Evolutionary conservation across 306 rosid species (phyloP).

Genomic region (Quercus dentata): DNA sequence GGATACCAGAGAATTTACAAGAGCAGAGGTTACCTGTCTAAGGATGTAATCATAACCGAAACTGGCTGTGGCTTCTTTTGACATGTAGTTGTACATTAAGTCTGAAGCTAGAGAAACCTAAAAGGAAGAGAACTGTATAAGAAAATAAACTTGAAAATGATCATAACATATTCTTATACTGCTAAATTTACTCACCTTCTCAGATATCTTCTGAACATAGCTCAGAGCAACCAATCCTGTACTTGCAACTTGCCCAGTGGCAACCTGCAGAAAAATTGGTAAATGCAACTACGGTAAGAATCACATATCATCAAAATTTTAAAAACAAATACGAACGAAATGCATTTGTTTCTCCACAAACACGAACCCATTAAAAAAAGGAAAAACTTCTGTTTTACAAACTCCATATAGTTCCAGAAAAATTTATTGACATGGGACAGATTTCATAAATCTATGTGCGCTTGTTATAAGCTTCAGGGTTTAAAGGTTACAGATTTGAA

Average conservation of each 20-base stretch:
- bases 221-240: constrained; percentile 62
- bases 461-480: too few relatives aligned
- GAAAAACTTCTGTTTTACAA: too few relatives aligned
- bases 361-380: not conserved
- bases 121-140: not conserved
- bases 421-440: too few relatives aligned
- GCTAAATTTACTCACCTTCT: constrained; percentile 39
- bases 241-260: constrained; percentile 62
- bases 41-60: constrained; percentile 61
- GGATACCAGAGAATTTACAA: not conserved
- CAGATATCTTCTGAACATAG: constrained; percentile 57
- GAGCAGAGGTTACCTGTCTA: constrained; percentile 39
- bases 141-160: not conserved
- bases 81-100: constrained; percentile 60
- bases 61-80: constrained; percentile 54
- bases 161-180: not conserved
- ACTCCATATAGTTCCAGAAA: too few relatives aligned
- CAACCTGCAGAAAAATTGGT: constrained; percentile 35
- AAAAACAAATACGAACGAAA: not conserved
- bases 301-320: not conserved
- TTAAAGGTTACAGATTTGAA: too few relatives aligned
- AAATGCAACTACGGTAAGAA: not conserved
- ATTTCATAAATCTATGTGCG: too few relatives aligned
- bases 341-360: not conserved
- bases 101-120: constrained; percentile 64